Base-by-base conservation (phyloP, 2,329 filamentous ascomycete genomes). In the Fusarium humuli region DNA sequence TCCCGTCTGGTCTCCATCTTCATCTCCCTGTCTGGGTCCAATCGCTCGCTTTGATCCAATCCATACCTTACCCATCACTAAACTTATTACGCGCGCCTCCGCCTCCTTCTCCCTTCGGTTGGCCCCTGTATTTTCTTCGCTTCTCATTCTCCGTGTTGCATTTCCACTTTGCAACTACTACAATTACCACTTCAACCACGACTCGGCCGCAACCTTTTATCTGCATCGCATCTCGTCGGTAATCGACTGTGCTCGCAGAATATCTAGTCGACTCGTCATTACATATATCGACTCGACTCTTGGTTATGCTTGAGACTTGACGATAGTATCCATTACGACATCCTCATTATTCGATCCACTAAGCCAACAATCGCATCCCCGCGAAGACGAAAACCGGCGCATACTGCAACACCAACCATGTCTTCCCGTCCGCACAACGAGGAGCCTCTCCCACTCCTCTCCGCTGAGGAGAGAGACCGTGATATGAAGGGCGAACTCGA, bases 401-500 rank as follows among this genome's bases (percentile, higher is more conserved):
- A 71, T 71, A 45, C 46, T 27, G n/a, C 49, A 52, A 52, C 41
- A 37, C 25, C 47, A 34, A 69, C 52, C 56, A 81, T 81, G 80
- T 73, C 79, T 70, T 73, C 79, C 66, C 77, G 75, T 41, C 75
- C 71, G 30, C 73, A 78, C 23, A 70, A 71, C 9, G 75, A 80
- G 45, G 79, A 79, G 62, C 76, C 76, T 44, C 71, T 77, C 41
- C 73, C 75, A 40, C 73, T 78, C 29, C 73, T 80, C 59, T 73
- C 73, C 56, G 57, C 74, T n/a, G 77, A 79, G 59, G 73, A 79
- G 67, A 74, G 74, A 64, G 73, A 78, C 27, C 70, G 58, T 25
- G 77, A 79, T 49, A 59, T 65, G 23, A 80, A 80, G 70, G 58
- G 75, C 41, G 67, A 71, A 27, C 61, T 73, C 34, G 80, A 81